Conservation (phyloP, 2,329 filamentous ascomycete species). For the Calonectria fujianensis region DNA sequence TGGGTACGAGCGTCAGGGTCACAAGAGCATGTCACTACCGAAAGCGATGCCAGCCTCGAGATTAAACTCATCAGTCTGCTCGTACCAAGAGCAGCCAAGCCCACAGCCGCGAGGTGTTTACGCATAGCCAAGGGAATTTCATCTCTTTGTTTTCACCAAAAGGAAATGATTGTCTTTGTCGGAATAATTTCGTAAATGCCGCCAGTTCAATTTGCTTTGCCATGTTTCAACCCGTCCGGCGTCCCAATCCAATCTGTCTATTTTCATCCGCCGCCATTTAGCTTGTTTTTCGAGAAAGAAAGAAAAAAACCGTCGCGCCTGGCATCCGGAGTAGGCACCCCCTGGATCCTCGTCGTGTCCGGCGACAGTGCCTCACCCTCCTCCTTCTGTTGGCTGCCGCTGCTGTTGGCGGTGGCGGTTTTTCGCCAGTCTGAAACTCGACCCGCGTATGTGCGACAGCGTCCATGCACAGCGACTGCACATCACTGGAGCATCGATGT, state of each 20-base stretch:
- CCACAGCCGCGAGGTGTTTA: conserved; percentile 19
- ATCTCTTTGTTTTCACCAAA: conserved; percentile 26
- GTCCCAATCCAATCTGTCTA: conserved; percentile 9
- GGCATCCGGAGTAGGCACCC: neutral
- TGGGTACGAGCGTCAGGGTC: conserved; percentile 22
- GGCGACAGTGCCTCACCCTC: neutral
- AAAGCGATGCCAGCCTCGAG: conserved; percentile 30
- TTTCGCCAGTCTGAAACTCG: conserved; percentile 13
- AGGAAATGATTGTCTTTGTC: conserved; percentile 28
- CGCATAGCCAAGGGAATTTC: conserved; percentile 24
- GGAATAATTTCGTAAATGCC: neutral
- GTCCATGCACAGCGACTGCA: conserved; percentile 19
- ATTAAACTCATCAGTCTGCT: conserved; percentile 28
- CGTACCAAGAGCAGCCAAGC: conserved; percentile 27
- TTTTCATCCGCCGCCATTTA: neutral
- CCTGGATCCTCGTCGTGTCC: neutral
- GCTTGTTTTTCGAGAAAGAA: neutral
- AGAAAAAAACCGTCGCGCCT: neutral
- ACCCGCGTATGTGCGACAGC: conserved; percentile 5
- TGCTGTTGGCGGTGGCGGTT: conserved; percentile 7
- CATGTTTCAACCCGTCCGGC: conserved; percentile 6
- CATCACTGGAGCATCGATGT: conserved; percentile 35
- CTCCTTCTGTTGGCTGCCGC: neutral
- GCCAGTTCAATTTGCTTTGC: neutral
- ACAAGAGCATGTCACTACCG: conserved; percentile 27